Base-by-base conservation (phyloP, 2,329 filamentous ascomycete species). In the Apiospora pterosperma region DNA sequence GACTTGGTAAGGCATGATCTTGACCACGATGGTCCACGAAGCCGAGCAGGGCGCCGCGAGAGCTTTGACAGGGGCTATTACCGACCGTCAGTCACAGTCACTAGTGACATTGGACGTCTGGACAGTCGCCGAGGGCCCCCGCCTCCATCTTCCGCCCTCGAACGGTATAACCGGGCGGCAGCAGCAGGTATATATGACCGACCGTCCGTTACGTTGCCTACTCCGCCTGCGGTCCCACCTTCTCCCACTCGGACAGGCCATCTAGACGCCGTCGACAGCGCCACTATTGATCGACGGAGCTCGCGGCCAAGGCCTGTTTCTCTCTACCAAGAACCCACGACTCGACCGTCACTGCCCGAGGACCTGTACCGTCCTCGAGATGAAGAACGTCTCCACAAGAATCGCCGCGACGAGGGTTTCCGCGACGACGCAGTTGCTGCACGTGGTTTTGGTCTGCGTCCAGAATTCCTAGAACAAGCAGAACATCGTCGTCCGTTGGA, bases 141-240 rank as follows among this genome's bases (percentile, higher is more conserved):
- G 11, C 89, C 89, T 5, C 86, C 88, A 5, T 91, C 88, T 3
- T 82, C 90, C 69, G 90, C 89, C 0, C 87, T 93, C 68, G 90
- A 92, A 70, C 91, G 87, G 76, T 85, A 92, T 67, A 85, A 85
- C 69, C 80, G 84, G 64, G 73, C 72, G 3, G 72, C 76, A 2
- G 74, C 76, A 59, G 70, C 75, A 19, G 75, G 76, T 5, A 72
- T 78, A 7, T 86, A 86, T 67, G 83, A 85, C 28, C 74, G 81
- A 34, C 77, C 83, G 6, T 76, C 77, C 0, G 75, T 77, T 52
- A 81, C 82, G 61, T 78, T 82, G 72, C 80, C 84, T 19, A 76
- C 84, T 16, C 79, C 81, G 0, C 80, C 82, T 8, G 70, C 77
- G 31, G 80, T 80, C 4, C 72, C 76, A 16, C 74, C 78, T 5